phyloP scores from a whole-genome alignment of 2,329 filamentous ascomycete genomes.

The Ascochyta rabiei region DNA sequence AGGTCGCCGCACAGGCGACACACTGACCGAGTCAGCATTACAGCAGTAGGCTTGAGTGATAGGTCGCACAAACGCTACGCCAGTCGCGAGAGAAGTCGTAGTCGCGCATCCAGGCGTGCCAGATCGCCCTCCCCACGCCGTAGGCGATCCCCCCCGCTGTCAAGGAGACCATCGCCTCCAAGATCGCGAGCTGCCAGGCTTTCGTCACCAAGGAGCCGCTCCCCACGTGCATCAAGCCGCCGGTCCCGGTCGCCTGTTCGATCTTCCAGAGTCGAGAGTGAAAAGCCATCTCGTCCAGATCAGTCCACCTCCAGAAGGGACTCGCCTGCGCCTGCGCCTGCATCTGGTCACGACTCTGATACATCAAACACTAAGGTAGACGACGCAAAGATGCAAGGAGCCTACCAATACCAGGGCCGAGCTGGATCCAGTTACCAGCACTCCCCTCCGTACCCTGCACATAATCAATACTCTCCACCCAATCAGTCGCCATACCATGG shows the following conservation, averaged over 20 bases:
- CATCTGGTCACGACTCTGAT: constrained; percentile 41
- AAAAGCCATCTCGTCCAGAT: constrained; percentile 20
- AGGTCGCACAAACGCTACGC: constrained; percentile 24
- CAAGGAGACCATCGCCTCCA: constrained; percentile 34
- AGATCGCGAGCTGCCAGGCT: constrained; percentile 24
- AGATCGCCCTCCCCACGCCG: constrained; percentile 43
- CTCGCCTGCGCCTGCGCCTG: constrained; percentile 36
- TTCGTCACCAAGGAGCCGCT: constrained; percentile 30
- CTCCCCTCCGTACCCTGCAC: constrained; percentile 64
- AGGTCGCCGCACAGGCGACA: constrained; percentile 40
- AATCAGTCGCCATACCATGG: constrained; percentile 65
- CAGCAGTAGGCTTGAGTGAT: constrained; percentile 32
- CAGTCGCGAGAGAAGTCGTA: constrained; percentile 33
- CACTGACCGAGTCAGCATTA: constrained; percentile 31
- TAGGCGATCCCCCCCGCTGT: constrained; percentile 34
- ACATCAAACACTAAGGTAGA: constrained; percentile 33
- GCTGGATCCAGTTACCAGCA: constrained; percentile 58
- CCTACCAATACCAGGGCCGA: constrained; percentile 45
- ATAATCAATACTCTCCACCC: constrained; percentile 66
- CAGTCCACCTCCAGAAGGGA: constrained; percentile 28
- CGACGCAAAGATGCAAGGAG: constrained; percentile 44
- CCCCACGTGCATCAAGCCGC: constrained; percentile 35
- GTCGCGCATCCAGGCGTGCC: constrained; percentile 31
- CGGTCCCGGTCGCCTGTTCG: constrained; percentile 40
- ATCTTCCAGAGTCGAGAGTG: constrained; percentile 15